phyloP scores from a whole-genome alignment of 805 yeast species.

The Millerozyma miso region DNA sequence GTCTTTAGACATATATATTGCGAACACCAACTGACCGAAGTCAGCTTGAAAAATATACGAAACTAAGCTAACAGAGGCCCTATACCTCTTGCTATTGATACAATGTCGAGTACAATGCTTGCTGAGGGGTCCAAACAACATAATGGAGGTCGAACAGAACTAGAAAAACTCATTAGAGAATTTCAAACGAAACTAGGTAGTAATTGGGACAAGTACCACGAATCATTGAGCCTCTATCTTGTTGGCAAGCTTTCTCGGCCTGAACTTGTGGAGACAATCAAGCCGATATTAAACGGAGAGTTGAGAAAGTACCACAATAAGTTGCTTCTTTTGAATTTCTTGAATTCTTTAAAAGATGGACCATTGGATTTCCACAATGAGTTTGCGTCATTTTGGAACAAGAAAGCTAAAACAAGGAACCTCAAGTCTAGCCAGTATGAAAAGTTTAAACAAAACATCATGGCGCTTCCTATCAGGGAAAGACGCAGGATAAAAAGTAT shows the following conservation, averaged over 20 bases:
- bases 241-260: constrained; percentile 73
- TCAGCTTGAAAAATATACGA: too few species aligned
- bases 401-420: constrained; percentile 43
- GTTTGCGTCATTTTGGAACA: constrained; percentile 44
- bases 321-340: constrained; percentile 71
- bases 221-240: constrained; percentile 68
- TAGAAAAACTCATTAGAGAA: constrained; percentile 56
- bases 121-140: background rate
- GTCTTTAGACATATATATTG: too few species aligned
- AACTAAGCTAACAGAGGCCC: background rate
- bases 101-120: constrained; percentile 1
- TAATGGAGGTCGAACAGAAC: constrained; percentile 19
- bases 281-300: constrained; percentile 45
- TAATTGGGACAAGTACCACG: constrained; percentile 85
- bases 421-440: constrained; percentile 71
- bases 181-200: constrained; percentile 70
- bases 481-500: constrained; percentile 80
- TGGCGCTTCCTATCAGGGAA: constrained; percentile 82
- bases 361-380: constrained; percentile 53
- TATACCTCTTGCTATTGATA: background rate
- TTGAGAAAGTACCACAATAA: constrained; percentile 74
- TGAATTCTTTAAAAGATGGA: constrained; percentile 76
- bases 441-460: constrained; percentile 75
- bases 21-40: too few species aligned
- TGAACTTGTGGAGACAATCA: constrained; percentile 62